Conservation (phyloP, 2,329 filamentous ascomycete genomes). For the Ceratocystis harringtonii region DNA sequence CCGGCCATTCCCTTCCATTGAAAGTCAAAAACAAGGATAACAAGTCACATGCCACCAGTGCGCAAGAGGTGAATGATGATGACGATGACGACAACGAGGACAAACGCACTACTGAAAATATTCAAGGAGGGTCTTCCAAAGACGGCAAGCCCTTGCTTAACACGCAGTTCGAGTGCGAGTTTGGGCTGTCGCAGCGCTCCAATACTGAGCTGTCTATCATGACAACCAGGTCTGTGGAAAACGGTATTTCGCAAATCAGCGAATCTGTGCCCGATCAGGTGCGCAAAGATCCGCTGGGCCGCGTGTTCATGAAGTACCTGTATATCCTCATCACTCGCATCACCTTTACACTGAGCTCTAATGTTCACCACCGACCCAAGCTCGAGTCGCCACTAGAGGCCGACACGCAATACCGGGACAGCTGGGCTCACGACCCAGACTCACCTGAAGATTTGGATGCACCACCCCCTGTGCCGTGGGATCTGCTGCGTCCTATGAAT, state of each 20-base stretch:
- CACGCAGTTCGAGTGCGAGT: neutral
- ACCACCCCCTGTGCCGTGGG: conserved; percentile 30
- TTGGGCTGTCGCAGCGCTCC: neutral
- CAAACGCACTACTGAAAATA: neutral
- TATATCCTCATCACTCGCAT: conserved; percentile 12
- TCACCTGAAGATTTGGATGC: conserved; percentile 18
- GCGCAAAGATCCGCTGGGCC: neutral
- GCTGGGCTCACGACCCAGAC: conserved; percentile 21
- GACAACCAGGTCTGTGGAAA: conserved; percentile 7
- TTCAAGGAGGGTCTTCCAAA: neutral
- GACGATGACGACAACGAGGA: neutral
- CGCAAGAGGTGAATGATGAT: neutral
- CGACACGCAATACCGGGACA: neutral
- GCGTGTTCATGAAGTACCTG: conserved; percentile 14
- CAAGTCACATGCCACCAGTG: neutral
- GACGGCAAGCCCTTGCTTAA: neutral
- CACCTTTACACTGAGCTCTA: neutral
- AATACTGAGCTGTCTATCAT: conserved; percentile 8
- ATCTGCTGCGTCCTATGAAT: conserved; percentile 30
- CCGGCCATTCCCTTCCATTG: conserved; percentile 5
- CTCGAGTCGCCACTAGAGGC: neutral
- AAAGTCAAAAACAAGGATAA: neutral
- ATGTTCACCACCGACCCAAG: conserved; percentile 14
- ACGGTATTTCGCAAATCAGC: conserved; percentile 7
- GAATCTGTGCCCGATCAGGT: conserved; percentile 2